Evolutionary conservation across 148 eudicot species (phyloP).

Genomic region (Cornus suecica): DNA sequence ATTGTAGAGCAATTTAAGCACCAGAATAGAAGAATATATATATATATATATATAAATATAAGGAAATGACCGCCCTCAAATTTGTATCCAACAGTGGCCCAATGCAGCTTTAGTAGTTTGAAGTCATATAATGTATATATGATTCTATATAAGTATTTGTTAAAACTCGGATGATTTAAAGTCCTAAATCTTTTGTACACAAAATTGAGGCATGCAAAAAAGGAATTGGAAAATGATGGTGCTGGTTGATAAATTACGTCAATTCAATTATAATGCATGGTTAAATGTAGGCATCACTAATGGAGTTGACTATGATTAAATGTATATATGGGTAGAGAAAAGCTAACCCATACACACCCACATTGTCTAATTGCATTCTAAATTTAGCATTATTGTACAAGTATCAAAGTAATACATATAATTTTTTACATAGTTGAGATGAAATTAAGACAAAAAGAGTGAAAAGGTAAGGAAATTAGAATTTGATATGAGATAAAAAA

Average conservation of each 20-base stretch:
- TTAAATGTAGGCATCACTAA: slow-evolving; percentile 1
- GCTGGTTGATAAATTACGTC: slow-evolving; percentile 12
- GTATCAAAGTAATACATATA: too few relatives aligned
- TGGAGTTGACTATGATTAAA: slow-evolving; percentile 13
- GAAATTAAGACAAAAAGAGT: too few relatives aligned
- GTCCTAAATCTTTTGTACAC: slow-evolving; percentile 6
- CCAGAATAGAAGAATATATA: too few relatives aligned
- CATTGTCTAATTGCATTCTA: background rate
- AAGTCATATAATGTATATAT: background rate
- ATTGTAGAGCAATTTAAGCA: too few relatives aligned
- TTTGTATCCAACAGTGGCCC: too few relatives aligned
- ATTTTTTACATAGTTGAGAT: too few relatives aligned
- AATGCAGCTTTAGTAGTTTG: too few relatives aligned
- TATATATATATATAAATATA: too few relatives aligned
- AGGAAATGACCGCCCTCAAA: too few relatives aligned
- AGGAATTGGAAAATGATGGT: slow-evolving; percentile 13
- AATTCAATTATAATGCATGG: background rate
- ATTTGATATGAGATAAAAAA: too few relatives aligned
- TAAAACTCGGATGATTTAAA: background rate
- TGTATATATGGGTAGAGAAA: background rate
- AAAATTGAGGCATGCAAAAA: background rate
- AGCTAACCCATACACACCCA: background rate
- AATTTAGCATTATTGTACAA: too few relatives aligned
- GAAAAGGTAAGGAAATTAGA: too few relatives aligned
- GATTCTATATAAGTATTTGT: background rate